phyloP scores from a whole-genome alignment of 2,329 filamentous ascomycete species.

The Ophiocordyceps camponoti-rufipedis region DNA sequence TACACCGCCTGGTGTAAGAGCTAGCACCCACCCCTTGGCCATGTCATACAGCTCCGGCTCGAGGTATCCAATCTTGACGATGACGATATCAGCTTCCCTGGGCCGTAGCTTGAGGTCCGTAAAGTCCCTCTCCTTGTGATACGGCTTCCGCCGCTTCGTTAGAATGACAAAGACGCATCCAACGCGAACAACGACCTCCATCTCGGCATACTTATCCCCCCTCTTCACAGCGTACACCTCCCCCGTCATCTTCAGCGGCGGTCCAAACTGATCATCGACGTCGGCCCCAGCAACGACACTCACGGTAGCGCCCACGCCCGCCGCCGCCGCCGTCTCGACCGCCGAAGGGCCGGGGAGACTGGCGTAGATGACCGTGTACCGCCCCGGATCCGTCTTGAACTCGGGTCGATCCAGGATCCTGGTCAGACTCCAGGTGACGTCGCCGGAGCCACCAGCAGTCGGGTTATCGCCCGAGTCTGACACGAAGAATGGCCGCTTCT shows the following conservation, averaged over 20 bases:
- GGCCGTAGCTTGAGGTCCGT: slow-evolving; percentile 26
- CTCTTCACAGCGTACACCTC: slow-evolving; percentile 28
- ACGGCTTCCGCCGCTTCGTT: slow-evolving; percentile 32
- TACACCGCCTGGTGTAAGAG: slow-evolving; percentile 32
- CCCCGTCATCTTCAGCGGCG: slow-evolving; percentile 31
- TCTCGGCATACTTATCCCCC: slow-evolving; percentile 13
- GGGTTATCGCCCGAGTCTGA: slow-evolving; percentile 38
- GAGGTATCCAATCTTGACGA: slow-evolving; percentile 37
- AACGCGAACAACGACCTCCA: slow-evolving; percentile 30
- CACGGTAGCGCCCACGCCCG: slow-evolving; percentile 25
- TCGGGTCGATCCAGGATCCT: slow-evolving; percentile 25
- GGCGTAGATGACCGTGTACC: slow-evolving; percentile 28
- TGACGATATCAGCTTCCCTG: slow-evolving; percentile 27
- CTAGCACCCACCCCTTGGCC: slow-evolving; percentile 35
- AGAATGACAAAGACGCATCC: slow-evolving; percentile 32
- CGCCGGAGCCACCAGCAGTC: slow-evolving; percentile 33
- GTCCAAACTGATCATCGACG: slow-evolving; percentile 27
- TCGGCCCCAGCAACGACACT: slow-evolving; percentile 32
- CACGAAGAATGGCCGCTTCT: slow-evolving; percentile 28
- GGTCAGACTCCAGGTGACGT: slow-evolving; percentile 31
- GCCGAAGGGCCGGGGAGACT: slow-evolving; percentile 29
- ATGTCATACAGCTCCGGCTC: slow-evolving; percentile 35
- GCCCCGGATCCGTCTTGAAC: slow-evolving; percentile 17
- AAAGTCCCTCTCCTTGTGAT: slow-evolving; percentile 33
- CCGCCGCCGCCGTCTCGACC: slow-evolving; percentile 19